These are phyloP conservation scores for Loxodes magnus DNA, from an alignment of 73 alveolate genomes.

Conservation along the genomic window DNA sequence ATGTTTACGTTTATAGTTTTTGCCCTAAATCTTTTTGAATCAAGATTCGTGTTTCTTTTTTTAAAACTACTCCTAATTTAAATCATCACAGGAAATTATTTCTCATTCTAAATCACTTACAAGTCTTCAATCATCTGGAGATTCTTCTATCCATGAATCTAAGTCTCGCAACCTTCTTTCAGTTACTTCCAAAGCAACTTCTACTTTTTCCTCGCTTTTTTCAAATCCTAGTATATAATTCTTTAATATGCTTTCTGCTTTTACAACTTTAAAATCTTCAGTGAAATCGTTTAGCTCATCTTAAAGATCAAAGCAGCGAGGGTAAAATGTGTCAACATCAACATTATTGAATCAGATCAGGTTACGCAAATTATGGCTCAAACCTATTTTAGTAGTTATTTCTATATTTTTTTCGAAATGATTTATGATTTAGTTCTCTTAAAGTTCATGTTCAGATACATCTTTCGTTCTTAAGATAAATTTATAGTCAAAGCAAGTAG, in stretches of 20 bases:
- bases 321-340: conserved; percentile 79
- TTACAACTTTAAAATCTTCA: conserved; percentile 48
- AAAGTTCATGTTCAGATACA: conserved; percentile 16
- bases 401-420: conserved; percentile 70
- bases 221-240: conserved; percentile 9
- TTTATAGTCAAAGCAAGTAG: conserved; percentile 24
- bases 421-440: conserved; percentile 19
- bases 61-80: conserved; percentile 29
- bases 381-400: conserved; percentile 83
- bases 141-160: conserved; percentile 42
- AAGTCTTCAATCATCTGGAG: conserved; percentile 27
- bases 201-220: conserved; percentile 22
- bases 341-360: conserved; percentile 70
- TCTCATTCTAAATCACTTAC: conserved; percentile 65
- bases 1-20: conserved; percentile 17
- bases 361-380: conserved; percentile 65
- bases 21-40: conserved; percentile 32
- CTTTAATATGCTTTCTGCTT: conserved; percentile 48
- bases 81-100: conserved; percentile 43
- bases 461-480: conserved; percentile 26
- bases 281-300: conserved; percentile 79
- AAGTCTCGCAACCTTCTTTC: conserved; percentile 20
- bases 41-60: conserved; percentile 40
- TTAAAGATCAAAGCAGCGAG: conserved; percentile 79
- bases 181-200: conserved; percentile 38